These are phyloP conservation scores for Kodamaea plutei DNA, from an alignment of 1,139 yeast genomes.

Conservation along the genomic window DNA sequence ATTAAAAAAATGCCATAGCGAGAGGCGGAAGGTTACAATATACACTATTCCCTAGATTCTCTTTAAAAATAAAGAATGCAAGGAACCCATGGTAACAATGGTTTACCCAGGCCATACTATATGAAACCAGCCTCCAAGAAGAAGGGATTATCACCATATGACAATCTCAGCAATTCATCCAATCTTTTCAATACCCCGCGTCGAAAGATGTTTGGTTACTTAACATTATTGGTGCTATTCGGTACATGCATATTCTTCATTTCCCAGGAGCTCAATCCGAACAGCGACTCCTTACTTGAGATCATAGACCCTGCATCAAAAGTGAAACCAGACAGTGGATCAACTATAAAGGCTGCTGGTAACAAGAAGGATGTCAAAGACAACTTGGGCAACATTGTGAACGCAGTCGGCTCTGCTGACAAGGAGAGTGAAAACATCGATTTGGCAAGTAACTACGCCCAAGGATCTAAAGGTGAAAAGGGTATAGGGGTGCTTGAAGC, in stretches of 20 bases:
- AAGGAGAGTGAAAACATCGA: conserved; percentile 29
- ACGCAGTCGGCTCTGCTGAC: conserved; percentile 23
- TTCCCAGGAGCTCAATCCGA: conserved; percentile 33
- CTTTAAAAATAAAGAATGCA: too few relatives aligned
- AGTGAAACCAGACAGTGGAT: background rate
- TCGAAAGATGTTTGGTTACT: conserved; percentile 38
- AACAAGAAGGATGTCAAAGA: conserved; percentile 13
- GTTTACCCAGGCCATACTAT: conserved; percentile 47
- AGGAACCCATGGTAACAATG: conserved; percentile 42
- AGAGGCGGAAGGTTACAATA: too few relatives aligned
- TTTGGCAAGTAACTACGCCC: conserved; percentile 41
- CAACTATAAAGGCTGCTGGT: background rate
- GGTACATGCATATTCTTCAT: conserved; percentile 36
- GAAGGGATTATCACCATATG: conserved; percentile 34
- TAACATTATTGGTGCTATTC: conserved; percentile 33
- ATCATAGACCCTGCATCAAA: conserved; percentile 17
- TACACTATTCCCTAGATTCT: too few relatives aligned
- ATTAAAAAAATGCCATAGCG: too few relatives aligned
- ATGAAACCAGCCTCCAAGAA: conserved; percentile 40
- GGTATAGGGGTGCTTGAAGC: conserved; percentile 45
- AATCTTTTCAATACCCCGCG: conserved; percentile 33
- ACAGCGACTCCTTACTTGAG: conserved; percentile 29
- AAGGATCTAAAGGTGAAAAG: conserved; percentile 40
- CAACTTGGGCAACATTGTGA: conserved; percentile 24
- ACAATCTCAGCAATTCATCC: conserved; percentile 24